Evolutionary conservation across 805 yeast genomes (phyloP).

Genomic region (Candida gorgasii): DNA sequence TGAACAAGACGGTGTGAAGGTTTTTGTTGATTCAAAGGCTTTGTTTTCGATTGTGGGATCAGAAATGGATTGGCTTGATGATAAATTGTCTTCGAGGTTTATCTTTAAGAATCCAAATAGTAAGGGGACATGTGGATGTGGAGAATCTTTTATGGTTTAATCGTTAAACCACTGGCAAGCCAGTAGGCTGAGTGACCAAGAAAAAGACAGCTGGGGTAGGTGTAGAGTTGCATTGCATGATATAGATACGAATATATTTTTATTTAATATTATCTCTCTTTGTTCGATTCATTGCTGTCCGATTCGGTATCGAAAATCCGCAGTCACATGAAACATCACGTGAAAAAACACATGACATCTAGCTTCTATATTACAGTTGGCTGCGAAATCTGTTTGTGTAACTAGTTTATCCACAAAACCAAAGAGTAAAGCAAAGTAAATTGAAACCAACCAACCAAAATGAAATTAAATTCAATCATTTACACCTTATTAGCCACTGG

Average conservation of each 20-base stretch:
- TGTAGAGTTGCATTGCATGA: too few species aligned
- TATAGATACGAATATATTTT: slow-evolving; percentile 12
- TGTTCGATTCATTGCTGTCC: not conserved
- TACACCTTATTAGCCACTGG: slow-evolving; percentile 6
- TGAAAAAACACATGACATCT: not conserved
- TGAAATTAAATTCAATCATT: slow-evolving; percentile 11
- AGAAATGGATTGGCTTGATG: slow-evolving; percentile 98
- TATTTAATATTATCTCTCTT: not conserved
- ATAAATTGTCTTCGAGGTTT: slow-evolving; percentile 83
- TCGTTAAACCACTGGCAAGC: not conserved
- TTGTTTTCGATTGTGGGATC: slow-evolving; percentile 93
- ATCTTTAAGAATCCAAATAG: slow-evolving; percentile 95
- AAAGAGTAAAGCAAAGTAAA: not conserved
- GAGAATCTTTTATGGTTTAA: slow-evolving; percentile 96
- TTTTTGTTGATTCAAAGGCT: slow-evolving; percentile 93
- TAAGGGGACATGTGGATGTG: slow-evolving; percentile 98
- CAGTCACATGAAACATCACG: not conserved
- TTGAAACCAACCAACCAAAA: not conserved
- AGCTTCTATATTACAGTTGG: not conserved
- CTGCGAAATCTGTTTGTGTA: slow-evolving; percentile 7
- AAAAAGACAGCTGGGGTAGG: too few species aligned
- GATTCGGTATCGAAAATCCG: slow-evolving; percentile 1
- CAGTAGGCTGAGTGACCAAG: too few species aligned
- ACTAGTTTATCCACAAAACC: not conserved
- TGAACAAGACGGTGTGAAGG: slow-evolving; percentile 90